These are phyloP conservation scores for Metschnikowia lachancei DNA, from an alignment of 805 yeast genomes.

Conservation along the genomic window DNA sequence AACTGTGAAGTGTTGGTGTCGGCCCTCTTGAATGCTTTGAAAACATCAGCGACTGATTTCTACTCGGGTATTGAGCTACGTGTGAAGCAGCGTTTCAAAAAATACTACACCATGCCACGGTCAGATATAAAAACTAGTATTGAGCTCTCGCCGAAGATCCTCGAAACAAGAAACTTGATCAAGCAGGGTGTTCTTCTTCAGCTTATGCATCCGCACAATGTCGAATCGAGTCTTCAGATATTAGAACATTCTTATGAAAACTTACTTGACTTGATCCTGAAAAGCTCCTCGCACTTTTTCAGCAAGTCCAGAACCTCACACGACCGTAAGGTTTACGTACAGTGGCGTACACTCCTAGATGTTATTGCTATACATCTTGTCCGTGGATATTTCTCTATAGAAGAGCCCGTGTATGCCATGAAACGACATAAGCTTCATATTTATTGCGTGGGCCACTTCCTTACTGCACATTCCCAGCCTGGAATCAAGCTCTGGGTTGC, in stretches of 20 bases:
- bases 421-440: conserved; percentile 65
- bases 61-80: conserved; percentile 32
- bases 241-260: conserved; percentile 37
- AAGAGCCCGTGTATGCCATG: conserved; percentile 57
- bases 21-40: conserved; percentile 31
- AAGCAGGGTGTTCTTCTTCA: conserved; percentile 37
- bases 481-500: conserved; percentile 48
- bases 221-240: conserved; percentile 28
- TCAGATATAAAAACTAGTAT: conserved; percentile 27
- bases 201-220: conserved; percentile 31
- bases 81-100: conserved; percentile 34
- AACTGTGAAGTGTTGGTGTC: conserved; percentile 34
- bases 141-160: conserved; percentile 34
- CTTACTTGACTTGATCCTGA: conserved; percentile 26
- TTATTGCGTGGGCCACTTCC: conserved; percentile 42
- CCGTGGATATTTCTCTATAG: conserved; percentile 56
- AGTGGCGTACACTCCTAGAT: conserved; percentile 53
- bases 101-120: conserved; percentile 37
- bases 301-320: conserved; percentile 22
- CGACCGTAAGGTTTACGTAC: conserved; percentile 29
- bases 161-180: conserved; percentile 38
- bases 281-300: conserved; percentile 13
- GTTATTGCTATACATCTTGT: conserved; percentile 60
- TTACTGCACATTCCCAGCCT: conserved; percentile 25
- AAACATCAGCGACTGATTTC: conserved; percentile 31